A percentile compares a stretch with the other conserved stretches of the same genome.
Evolutionary conservation across 1,284 basidiomycete species (phyloP).

Genomic region (Ceratobasidium sp.): DNA sequence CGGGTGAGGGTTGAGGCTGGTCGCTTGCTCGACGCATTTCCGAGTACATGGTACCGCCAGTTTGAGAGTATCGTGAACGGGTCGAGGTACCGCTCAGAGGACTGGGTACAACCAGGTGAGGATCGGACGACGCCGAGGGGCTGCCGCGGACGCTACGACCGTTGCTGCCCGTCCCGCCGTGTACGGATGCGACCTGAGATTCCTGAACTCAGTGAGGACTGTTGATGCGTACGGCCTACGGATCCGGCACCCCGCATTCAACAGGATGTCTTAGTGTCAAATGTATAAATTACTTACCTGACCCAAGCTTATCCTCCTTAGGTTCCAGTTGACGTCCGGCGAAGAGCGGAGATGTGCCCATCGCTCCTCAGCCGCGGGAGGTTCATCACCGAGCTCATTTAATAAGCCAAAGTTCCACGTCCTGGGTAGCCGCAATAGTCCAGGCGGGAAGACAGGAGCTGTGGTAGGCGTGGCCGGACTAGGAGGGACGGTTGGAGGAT

Average conservation of each 20-base stretch:
- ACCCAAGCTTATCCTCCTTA: slow-evolving; percentile 23
- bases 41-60: slow-evolving; percentile 8
- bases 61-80: slow-evolving; percentile 6
- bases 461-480: slow-evolving; percentile 8
- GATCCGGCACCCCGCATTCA: background rate
- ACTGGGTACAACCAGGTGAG: background rate
- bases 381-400: slow-evolving; percentile 36
- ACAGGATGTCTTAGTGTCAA: background rate
- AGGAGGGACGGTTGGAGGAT: slow-evolving; percentile 15
- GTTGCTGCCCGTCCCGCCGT: slow-evolving; percentile 25
- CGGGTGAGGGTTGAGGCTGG: background rate
- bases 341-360: slow-evolving; percentile 26
- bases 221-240: slow-evolving; percentile 28
- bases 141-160: background rate
- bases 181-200: slow-evolving; percentile 31
- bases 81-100: slow-evolving; percentile 13
- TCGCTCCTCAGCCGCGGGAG: slow-evolving; percentile 35
- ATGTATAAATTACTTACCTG: slow-evolving; percentile 15
- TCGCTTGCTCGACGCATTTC: background rate
- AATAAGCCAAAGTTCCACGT: slow-evolving; percentile 40
- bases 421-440: slow-evolving; percentile 8
- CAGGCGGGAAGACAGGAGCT: slow-evolving; percentile 34
- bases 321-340: slow-evolving; percentile 20
- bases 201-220: slow-evolving; percentile 20
- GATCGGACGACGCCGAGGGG: slow-evolving; percentile 4